A percentile compares a stretch with the other conserved stretches of the same genome.
Evolutionary conservation across 805 yeast species (phyloP).

Genomic region (Jamesozyma jinghongensis): DNA sequence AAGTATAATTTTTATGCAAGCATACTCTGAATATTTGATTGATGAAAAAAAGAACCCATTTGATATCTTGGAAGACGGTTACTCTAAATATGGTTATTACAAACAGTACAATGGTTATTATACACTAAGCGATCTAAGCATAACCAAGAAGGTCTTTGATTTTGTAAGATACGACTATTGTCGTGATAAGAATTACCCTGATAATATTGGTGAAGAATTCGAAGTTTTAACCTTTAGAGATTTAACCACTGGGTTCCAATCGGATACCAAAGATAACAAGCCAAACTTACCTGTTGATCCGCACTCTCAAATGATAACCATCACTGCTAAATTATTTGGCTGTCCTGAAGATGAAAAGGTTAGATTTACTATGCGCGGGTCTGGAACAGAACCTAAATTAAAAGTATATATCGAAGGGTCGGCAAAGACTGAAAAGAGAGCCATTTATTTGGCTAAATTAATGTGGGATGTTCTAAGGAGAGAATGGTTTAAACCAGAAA

Average conservation of each 20-base stretch:
- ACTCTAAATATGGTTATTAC: constrained; percentile 62
- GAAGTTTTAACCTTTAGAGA: constrained; percentile 67
- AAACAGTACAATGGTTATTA: constrained; percentile 86
- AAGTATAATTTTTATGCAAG: constrained; percentile 61
- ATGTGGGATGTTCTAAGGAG: constrained; percentile 56
- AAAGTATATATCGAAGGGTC: constrained; percentile 84
- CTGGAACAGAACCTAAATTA: constrained; percentile 94
- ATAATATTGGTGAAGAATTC: constrained; percentile 43
- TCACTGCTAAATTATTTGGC: constrained; percentile 30
- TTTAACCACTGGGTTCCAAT: constrained; percentile 73
- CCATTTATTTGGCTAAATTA: constrained; percentile 43
- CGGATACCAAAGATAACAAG: constrained; percentile 44
- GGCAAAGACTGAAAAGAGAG: constrained; percentile 38
- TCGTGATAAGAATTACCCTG: constrained; percentile 33
- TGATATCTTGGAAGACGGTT: constrained; percentile 50
- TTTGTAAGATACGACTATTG: constrained; percentile 36
- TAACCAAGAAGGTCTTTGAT: constrained; percentile 48
- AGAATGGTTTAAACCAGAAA: constrained; percentile 65
- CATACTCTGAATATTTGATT: constrained; percentile 44
- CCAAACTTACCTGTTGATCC: constrained; percentile 68
- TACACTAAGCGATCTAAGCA: constrained; percentile 43
- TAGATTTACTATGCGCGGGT: constrained; percentile 81
- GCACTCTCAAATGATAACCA: constrained; percentile 81
- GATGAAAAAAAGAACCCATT: constrained; percentile 24
- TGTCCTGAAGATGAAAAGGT: constrained; percentile 33